Conservation (phyloP, 1,284 basidiomycete genomes). For the Boletus semigastroideus region DNA sequence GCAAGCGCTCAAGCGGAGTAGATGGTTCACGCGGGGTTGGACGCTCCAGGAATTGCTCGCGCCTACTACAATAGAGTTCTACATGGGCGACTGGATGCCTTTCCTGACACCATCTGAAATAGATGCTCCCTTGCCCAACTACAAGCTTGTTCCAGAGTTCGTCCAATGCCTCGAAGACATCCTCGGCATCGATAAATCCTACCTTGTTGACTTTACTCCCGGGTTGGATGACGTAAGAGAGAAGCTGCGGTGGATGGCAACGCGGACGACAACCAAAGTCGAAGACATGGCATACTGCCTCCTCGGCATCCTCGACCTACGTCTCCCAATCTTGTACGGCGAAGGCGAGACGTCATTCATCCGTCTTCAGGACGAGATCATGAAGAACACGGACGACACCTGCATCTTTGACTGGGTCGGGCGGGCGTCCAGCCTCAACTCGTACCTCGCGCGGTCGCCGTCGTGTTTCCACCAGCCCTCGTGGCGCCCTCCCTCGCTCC, state of each 20-base stretch:
- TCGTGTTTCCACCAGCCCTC: constrained; percentile 19
- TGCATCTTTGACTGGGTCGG: constrained; percentile 31
- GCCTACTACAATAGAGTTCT: constrained; percentile 22
- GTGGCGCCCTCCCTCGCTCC: constrained; percentile 14
- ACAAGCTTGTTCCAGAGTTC: constrained; percentile 23
- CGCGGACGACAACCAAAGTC: constrained; percentile 23
- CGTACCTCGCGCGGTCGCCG: constrained; percentile 25
- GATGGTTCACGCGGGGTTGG: constrained; percentile 29
- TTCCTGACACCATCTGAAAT: constrained; percentile 9
- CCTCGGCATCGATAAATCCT: constrained; percentile 18
- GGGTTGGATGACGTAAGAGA: constrained; percentile 23
- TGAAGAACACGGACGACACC: constrained; percentile 28
- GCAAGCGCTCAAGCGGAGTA: constrained; percentile 19
- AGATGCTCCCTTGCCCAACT: constrained; percentile 6
- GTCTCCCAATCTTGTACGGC: constrained; percentile 26
- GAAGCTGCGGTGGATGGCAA: constrained; percentile 24
- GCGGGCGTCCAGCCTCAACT: constrained; percentile 25
- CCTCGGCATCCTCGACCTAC: constrained; percentile 27
- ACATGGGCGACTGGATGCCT: constrained; percentile 25
- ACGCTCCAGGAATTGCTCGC: constrained; percentile 29
- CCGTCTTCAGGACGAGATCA: constrained; percentile 33
- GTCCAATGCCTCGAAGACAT: constrained; percentile 17
- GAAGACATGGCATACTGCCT: constrained; percentile 31
- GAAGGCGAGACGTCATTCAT: constrained; percentile 23
- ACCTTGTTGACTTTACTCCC: constrained; percentile 21